Evolutionary conservation across 2,329 filamentous ascomycete genomes (phyloP), one percentile per base, ranked within the genome.

Genomic region (Trichophyton benhamiae): DNA sequence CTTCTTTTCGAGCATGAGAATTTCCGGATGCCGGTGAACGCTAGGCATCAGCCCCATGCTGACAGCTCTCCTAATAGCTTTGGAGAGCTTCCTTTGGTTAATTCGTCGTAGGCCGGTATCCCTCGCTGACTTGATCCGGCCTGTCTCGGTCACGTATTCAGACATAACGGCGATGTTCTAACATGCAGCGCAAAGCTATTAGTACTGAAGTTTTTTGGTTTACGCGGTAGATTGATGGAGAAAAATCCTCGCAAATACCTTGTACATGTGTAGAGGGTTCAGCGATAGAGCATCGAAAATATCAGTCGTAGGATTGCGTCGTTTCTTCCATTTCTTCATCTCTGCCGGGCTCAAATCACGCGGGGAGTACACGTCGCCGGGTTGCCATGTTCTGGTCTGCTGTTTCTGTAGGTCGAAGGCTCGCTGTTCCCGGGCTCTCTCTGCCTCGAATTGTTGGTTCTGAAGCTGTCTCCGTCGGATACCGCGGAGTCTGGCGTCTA

Each of bases 141-240:
- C 94, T 77, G 89, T 88, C 9, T 86, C 76, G 0, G 88, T 90
- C 70, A 94, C 87, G 73, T 88, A 96, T 73, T 96, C 91, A 36
- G 88, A 88, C 75, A 97, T 87, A 64, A 99, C 83, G 42, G 88
- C 84, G 73, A 95, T 95, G 76, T 99, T 99, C 91, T 96, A 69
- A 57, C 38, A 25, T 7, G 41, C 15, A 11, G 15, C 33, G 15
- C 33, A 38, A 38, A 8, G 17, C 7, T 6, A 42, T 58, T 44
- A 42, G 57, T 27, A 58, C 20, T n/a, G 3, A 7, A 67, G 9
- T 3, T 11, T 2, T 5, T 13, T 22, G 25, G 22, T 3, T 3
- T 33, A 17, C n/a, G 33, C 38, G 22, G 52, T 6, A 11, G 22
- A 25, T 57, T 13, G 55, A 30, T n/a, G 41, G 13, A 25, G 13